Evolutionary conservation across 2,329 filamentous ascomycete genomes (phyloP).

Genomic region (Trichoderma simmonsii): DNA sequence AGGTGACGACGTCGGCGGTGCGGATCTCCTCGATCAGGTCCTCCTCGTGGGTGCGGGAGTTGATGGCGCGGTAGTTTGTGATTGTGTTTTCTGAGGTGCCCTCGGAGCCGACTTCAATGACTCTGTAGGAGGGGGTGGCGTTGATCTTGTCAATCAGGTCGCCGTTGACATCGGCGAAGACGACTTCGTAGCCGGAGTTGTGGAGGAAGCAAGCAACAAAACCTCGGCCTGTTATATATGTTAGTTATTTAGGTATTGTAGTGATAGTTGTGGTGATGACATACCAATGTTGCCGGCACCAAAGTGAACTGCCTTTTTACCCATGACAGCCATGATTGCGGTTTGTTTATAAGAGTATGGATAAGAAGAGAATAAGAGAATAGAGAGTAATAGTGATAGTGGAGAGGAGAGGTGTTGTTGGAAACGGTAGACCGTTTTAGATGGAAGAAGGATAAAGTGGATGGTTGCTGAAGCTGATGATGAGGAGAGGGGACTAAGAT

Average conservation of each 20-base stretch:
- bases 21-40: constrained; percentile 82
- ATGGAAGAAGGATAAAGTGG: neutral
- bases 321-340: constrained; percentile 53
- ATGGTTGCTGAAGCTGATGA: neutral
- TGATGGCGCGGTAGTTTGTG: constrained; percentile 94
- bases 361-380: neutral
- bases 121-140: constrained; percentile 71
- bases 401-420: neutral
- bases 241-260: constrained; percentile 16
- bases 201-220: constrained; percentile 91
- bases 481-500: neutral
- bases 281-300: constrained; percentile 79
- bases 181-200: constrained; percentile 90
- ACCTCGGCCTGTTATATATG: constrained; percentile 55
- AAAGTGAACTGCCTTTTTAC: constrained; percentile 76
- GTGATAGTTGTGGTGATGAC: constrained; percentile 22
- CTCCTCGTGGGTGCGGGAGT: constrained; percentile 81
- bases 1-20: constrained; percentile 87
- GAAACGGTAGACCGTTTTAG: constrained; percentile 5
- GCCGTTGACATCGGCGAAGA: constrained; percentile 94
- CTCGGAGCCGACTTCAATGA: constrained; percentile 87
- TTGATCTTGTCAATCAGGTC: constrained; percentile 77
- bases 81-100: constrained; percentile 79
- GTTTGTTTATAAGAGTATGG: neutral
- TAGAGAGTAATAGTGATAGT: neutral